Percentiles rank a stretch among this genome's conserved stretches.
Evolutionary conservation across 495 filamentous ascomycete species (phyloP).

Genomic region (Penicillium waksmanii): DNA sequence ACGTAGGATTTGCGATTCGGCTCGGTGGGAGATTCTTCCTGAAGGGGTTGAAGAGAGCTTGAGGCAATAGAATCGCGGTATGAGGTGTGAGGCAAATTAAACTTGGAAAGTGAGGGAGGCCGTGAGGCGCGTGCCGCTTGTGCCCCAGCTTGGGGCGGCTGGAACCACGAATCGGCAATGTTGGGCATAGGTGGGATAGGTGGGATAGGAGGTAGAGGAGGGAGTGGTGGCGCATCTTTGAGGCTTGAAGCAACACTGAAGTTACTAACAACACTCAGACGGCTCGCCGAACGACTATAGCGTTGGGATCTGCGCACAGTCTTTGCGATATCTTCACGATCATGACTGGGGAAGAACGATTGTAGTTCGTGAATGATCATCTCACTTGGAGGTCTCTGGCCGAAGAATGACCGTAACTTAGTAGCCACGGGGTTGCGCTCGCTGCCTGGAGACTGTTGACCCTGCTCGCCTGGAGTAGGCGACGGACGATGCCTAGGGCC

Average conservation of each 20-base stretch:
- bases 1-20: constrained; percentile 95
- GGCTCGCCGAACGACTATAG: constrained; percentile 86
- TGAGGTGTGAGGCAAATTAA: constrained; percentile 58
- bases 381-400: constrained; percentile 90
- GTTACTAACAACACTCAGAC: constrained; percentile 92
- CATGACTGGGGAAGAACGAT: constrained; percentile 96
- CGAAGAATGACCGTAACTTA: constrained; percentile 79
- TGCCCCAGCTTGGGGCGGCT: constrained; percentile 50
- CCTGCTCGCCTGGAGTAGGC: constrained; percentile 53
- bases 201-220: constrained; percentile 60
- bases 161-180: constrained; percentile 92
- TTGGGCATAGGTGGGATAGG: constrained; percentile 87
- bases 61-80: constrained; percentile 88
- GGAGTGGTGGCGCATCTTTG: constrained; percentile 59
- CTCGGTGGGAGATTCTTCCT: constrained; percentile 89
- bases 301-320: constrained; percentile 90
- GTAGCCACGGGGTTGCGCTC: constrained; percentile 58
- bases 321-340: constrained; percentile 87
- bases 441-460: constrained; percentile 39
- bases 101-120: constrained; percentile 65
- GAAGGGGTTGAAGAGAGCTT: constrained; percentile 82
- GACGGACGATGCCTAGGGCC: constrained; percentile 65
- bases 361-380: constrained; percentile 94
- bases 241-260: constrained; percentile 89
- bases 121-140: constrained; percentile 51